Evolutionary conservation across 495 filamentous ascomycete genomes (phyloP), one percentile per base, ranked within the genome.

Genomic region (Paragyromitra xinjiangensis): DNA sequence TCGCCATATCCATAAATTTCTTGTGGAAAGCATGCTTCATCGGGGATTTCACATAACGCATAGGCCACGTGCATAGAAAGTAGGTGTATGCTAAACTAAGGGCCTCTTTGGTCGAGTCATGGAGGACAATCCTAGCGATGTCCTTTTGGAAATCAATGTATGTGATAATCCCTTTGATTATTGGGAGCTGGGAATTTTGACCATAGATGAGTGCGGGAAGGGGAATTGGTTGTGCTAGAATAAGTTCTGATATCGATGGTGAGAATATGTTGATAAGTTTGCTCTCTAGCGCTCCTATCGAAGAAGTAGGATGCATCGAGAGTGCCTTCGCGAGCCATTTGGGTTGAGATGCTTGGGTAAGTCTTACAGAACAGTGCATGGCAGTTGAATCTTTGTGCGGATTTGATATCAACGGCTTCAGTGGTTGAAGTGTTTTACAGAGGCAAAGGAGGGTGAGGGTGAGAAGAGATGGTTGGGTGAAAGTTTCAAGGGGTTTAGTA

Each of bases 11-110:
- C 1, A 16, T 62, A 34, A 75, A 75, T 5, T 16, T 42, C 0
- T 14, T 6, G 14, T 58, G 64, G 22, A 75, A 59, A 0, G 22
- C 12, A 9, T 24, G 42, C 14, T 70, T 70, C 65, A 75, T 71
- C 19, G 39, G 19, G 1, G 8, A 16, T 0, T 40, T 9, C 5
- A 75, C 65, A 9, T 24, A 37, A 4, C 39, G 26, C 72, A 71
- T 70, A 1, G 72, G 65, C 53, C 45, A 75, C 4, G 65, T 51
- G 9, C n/a, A 4, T 26, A 75, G 34, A 19, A 74, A 75, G 50
- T 50, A 22, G 1, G 55, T 42, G 34, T 75, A 75, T 3, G 55
- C 65, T 12, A 24, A n/a, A 16, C 56, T 2, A 3, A 75, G 72
- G 12, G 44, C 44, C 2, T 12, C 11, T n/a, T 75, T 75, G n/a